These are phyloP conservation scores for Grosmannia penicillata DNA, from an alignment of 2,329 filamentous ascomycete genomes.

Conservation along the genomic window DNA sequence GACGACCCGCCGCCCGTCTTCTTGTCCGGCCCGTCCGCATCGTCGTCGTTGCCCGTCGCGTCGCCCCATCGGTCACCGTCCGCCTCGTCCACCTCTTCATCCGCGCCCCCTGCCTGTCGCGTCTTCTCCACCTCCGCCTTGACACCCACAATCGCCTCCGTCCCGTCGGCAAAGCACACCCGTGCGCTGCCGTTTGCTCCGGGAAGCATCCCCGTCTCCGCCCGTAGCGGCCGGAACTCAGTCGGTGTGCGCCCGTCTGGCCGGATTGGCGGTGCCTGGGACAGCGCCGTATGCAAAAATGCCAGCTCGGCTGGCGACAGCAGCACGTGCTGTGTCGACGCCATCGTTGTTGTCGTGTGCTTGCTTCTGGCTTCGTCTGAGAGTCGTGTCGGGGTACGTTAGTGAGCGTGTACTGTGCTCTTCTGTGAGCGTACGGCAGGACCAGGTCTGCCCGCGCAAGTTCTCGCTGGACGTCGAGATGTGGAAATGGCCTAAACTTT, in stretches of 20 bases:
- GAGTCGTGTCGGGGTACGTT: too few relatives aligned
- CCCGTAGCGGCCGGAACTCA: slow-evolving; percentile 81
- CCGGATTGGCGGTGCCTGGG: slow-evolving; percentile 68
- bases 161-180: slow-evolving; percentile 88
- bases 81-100: neutral
- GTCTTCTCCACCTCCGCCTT: slow-evolving; percentile 89
- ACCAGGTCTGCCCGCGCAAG: too few relatives aligned
- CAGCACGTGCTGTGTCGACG: slow-evolving; percentile 52
- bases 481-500: neutral
- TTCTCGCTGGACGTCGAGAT: too few relatives aligned
- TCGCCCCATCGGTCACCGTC: slow-evolving; percentile 1
- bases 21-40: too few relatives aligned
- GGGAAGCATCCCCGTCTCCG: slow-evolving; percentile 81
- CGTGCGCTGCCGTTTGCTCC: slow-evolving; percentile 84
- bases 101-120: slow-evolving; percentile 3
- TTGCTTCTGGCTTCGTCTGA: too few relatives aligned
- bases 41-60: slow-evolving; percentile 9
- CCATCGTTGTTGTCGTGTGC: slow-evolving; percentile 30
- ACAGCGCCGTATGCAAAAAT: slow-evolving; percentile 81
- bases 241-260: slow-evolving; percentile 70
- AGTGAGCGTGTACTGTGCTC: too few relatives aligned
- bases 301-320: slow-evolving; percentile 93
- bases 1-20: slow-evolving; percentile 13
- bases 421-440: too few relatives aligned
- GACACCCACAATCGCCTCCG: slow-evolving; percentile 87